These are phyloP conservation scores for Apophysomyces variabilis DNA, from an alignment of 371 early-diverging fungal species.

Conservation along the genomic window DNA sequence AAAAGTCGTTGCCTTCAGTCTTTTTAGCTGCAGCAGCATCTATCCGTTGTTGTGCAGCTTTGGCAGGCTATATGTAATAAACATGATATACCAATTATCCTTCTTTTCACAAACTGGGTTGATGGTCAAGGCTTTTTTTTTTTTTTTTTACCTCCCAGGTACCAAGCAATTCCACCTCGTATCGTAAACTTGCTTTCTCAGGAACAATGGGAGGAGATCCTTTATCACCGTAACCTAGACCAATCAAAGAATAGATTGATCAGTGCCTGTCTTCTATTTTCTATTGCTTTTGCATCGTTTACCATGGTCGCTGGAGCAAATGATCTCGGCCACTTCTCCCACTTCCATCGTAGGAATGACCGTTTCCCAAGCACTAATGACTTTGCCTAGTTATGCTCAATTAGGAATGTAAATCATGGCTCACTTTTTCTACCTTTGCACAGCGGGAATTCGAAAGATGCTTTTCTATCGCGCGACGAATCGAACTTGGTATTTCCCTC, in stretches of 20 bases:
- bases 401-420: neutral
- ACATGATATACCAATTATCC: no score
- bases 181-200: slow-evolving; percentile 54
- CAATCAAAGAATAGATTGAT: neutral
- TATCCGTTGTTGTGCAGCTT: slow-evolving; percentile 30
- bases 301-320: slow-evolving; percentile 63
- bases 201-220: slow-evolving; percentile 60
- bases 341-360: slow-evolving; percentile 64
- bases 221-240: slow-evolving; percentile 60
- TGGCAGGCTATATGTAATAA: slow-evolving; percentile 23
- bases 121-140: neutral
- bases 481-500: slow-evolving; percentile 34
- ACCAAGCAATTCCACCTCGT: slow-evolving; percentile 58
- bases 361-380: slow-evolving; percentile 65
- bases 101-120: no score
- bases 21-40: slow-evolving; percentile 54
- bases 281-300: slow-evolving; percentile 26
- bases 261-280: slow-evolving; percentile 12
- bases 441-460: slow-evolving; percentile 17
- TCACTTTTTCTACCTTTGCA: slow-evolving; percentile 11
- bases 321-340: slow-evolving; percentile 59
- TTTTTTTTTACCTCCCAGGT: slow-evolving; percentile 37
- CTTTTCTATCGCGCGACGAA: slow-evolving; percentile 38
- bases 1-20: slow-evolving; percentile 56
- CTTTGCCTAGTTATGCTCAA: slow-evolving; percentile 37